phyloP scores from a whole-genome alignment of 305 asterid species.

The Rubia tinctorum region DNA sequence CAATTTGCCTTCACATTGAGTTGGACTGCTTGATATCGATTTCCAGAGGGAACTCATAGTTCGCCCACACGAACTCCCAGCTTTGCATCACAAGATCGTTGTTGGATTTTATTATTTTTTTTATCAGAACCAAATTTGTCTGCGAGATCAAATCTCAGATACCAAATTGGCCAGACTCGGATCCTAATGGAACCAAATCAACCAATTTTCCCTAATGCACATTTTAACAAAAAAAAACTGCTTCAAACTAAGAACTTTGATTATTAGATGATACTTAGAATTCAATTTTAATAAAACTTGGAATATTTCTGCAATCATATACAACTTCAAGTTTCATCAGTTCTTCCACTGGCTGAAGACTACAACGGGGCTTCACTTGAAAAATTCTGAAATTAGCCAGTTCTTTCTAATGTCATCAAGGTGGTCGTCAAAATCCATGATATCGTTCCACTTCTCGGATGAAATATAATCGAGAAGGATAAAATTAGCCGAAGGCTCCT shows the following conservation, averaged over 20 bases:
- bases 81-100: no score
- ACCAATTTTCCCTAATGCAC: no score
- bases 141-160: background rate
- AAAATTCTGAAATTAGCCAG: slow-evolving; percentile 58
- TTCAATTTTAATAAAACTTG: background rate
- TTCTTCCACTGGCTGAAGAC: background rate
- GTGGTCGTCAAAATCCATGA: slow-evolving; percentile 87
- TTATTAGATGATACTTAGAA: background rate
- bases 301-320: slow-evolving; percentile 1
- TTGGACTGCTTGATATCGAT: no score
- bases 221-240: background rate
- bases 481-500: slow-evolving; percentile 79
- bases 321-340: background rate
- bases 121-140: background rate
- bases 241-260: slow-evolving; percentile 2
- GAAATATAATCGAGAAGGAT: slow-evolving; percentile 78
- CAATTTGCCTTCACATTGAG: no score
- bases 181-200: no score
- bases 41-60: no score
- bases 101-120: no score
- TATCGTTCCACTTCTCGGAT: slow-evolving; percentile 72
- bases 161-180: background rate
- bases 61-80: no score
- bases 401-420: slow-evolving; percentile 91
- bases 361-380: slow-evolving; percentile 31